Conservation (phyloP, 2,329 filamentous ascomycete genomes). For the Pseudocercospora macadamiae region DNA sequence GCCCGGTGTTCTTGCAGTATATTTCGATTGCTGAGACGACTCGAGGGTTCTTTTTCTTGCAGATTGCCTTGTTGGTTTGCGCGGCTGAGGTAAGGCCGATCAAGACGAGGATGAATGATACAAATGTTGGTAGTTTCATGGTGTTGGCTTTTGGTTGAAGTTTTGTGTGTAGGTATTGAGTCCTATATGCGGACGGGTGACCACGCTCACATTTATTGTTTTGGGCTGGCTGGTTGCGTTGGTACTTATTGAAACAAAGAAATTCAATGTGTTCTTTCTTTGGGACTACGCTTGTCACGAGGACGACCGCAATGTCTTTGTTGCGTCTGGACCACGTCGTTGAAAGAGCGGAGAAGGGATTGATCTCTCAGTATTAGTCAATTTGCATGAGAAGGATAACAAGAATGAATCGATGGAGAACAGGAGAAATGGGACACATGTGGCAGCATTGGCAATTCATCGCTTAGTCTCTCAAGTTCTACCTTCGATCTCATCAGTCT, state of each 20-base stretch:
- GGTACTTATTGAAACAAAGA: not conserved
- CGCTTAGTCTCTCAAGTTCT: too few relatives aligned
- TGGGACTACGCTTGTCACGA: too few relatives aligned
- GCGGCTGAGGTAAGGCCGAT: not conserved
- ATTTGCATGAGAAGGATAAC: too few relatives aligned
- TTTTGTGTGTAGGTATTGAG: not conserved
- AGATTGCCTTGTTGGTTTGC: slow-evolving; percentile 1
- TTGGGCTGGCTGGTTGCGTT: not conserved
- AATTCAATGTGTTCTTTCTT: too few relatives aligned
- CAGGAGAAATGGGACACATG: too few relatives aligned
- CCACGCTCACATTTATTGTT: not conserved
- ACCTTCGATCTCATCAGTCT: too few relatives aligned
- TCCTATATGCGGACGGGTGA: not conserved
- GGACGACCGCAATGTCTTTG: too few relatives aligned
- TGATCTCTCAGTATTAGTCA: too few relatives aligned
- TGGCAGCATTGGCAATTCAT: too few relatives aligned
- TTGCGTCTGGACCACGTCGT: too few relatives aligned
- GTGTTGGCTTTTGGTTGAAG: not conserved
- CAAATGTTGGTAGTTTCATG: not conserved
- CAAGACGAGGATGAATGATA: not conserved
- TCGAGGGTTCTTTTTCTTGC: slow-evolving; percentile 1
- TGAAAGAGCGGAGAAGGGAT: too few relatives aligned
- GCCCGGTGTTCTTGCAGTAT: slow-evolving; percentile 1
- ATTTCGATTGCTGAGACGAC: slow-evolving; percentile 1
- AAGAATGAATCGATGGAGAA: too few relatives aligned